Percentiles rank a stretch among this genome's conserved stretches.
Evolutionary conservation across 2,329 filamentous ascomycete species (phyloP).

Genomic region (Coleophoma eucalyptorum): DNA sequence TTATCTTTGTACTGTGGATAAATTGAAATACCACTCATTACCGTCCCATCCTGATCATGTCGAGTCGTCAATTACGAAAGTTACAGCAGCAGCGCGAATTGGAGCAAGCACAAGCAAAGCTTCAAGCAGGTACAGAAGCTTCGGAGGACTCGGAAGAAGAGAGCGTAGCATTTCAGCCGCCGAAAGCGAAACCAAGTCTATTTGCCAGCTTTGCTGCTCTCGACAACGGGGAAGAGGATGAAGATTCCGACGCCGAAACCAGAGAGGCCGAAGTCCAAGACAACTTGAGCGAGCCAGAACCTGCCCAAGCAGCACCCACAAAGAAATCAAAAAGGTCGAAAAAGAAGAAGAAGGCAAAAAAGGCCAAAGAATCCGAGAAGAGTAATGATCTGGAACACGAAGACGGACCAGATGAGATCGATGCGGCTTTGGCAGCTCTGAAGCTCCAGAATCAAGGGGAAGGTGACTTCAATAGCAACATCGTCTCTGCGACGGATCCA

Average conservation of each 20-base stretch:
- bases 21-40: too few species aligned
- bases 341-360: slow-evolving; percentile 46
- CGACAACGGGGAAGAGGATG: slow-evolving; percentile 34
- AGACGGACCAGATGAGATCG: slow-evolving; percentile 57
- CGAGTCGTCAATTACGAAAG: slow-evolving; percentile 29
- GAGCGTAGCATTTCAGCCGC: slow-evolving; percentile 18
- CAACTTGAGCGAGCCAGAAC: slow-evolving; percentile 26
- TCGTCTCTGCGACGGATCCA: slow-evolving; percentile 20
- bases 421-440: slow-evolving; percentile 57
- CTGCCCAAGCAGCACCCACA: slow-evolving; percentile 18
- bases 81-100: slow-evolving; percentile 28
- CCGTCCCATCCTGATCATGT: slow-evolving; percentile 18
- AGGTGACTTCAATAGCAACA: neutral
- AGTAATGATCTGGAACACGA: slow-evolving; percentile 22
- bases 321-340: slow-evolving; percentile 57
- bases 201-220: slow-evolving; percentile 48
- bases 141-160: slow-evolving; percentile 23
- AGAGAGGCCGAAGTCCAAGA: slow-evolving; percentile 1
- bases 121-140: slow-evolving; percentile 16
- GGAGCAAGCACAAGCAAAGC: slow-evolving; percentile 17
- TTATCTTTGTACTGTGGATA: too few species aligned
- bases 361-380: slow-evolving; percentile 24
- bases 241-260: slow-evolving; percentile 26
- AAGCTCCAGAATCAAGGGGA: slow-evolving; percentile 32
- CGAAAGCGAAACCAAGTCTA: slow-evolving; percentile 41